phyloP scores from a whole-genome alignment of 2,329 filamentous ascomycete species.

The Xylariaceae sp. region DNA sequence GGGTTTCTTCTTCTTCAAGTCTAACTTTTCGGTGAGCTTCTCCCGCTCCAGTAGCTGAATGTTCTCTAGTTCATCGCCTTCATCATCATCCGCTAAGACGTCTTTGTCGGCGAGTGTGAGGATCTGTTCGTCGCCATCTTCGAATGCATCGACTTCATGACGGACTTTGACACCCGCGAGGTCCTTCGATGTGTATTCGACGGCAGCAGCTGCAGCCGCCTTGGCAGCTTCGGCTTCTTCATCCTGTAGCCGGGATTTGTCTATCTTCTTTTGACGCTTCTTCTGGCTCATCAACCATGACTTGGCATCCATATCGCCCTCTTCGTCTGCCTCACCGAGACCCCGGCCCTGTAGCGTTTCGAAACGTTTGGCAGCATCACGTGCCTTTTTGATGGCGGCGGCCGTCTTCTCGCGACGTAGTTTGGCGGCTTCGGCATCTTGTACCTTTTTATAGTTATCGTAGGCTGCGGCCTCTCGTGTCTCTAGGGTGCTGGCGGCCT shows the following conservation, averaged over 20 bases:
- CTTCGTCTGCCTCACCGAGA: constrained; percentile 68
- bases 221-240: constrained; percentile 76
- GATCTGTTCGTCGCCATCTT: constrained; percentile 79
- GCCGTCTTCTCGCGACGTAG: constrained; percentile 72
- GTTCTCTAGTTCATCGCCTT: constrained; percentile 86
- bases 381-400: constrained; percentile 79
- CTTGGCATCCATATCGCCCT: constrained; percentile 67
- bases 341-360: constrained; percentile 75
- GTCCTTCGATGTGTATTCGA: constrained; percentile 76
- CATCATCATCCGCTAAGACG: constrained; percentile 71
- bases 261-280: constrained; percentile 90
- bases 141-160: constrained; percentile 77
- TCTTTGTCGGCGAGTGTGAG: constrained; percentile 91
- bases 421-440: constrained; percentile 71
- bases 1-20: constrained; percentile 84
- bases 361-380: constrained; percentile 74
- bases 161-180: constrained; percentile 87
- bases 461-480: constrained; percentile 67
- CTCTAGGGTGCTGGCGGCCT: constrained; percentile 75
- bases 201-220: constrained; percentile 54
- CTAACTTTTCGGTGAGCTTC: constrained; percentile 66
- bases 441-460: constrained; percentile 63
- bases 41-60: constrained; percentile 66
- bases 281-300: constrained; percentile 85
- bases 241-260: constrained; percentile 64